Evolutionary conservation across 495 filamentous ascomycete genomes (phyloP), one percentile per base, ranked within the genome.

Genomic region (Hyaloscypha hepaticicola): DNA sequence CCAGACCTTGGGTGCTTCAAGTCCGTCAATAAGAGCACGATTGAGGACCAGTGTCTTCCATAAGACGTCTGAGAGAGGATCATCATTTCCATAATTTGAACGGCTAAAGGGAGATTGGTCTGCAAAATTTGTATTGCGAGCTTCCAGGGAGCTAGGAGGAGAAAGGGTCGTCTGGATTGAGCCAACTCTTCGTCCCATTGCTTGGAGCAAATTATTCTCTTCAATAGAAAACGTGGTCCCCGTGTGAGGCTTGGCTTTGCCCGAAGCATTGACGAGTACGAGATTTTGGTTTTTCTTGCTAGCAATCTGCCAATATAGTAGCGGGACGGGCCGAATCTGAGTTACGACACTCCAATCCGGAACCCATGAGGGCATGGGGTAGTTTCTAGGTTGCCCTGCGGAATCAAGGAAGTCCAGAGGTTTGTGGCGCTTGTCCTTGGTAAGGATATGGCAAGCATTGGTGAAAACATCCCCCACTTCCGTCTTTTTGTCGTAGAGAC

Each of bases 321-420:
- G 21, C 5, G 56, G 56, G 5, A 19, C 5, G 9, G 56, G 28
- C 11, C 56, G 56, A 26, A 12, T 16, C 21, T 27, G 55, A 58
- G 14, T 59, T 6, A 6, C 6, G 38, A 45, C 38, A 33, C 56
- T 45, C 56, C 56, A 59, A 45, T 59, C 56, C 12, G 56, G 56
- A 21, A 59, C 56, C 56, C 56, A 59, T 38, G 56, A 59, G 22
- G 56, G 56, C 56, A 59, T 21, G n/a, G 31, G 19, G 9, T n/a
- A 21, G 22, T 38, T 59, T 25, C 19, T 45, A 3, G 56, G 56
- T 31, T 0, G 16, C 22, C 56, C 56, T 8, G 56, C 56, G 24
- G 19, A 59, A 22, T 59, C 56, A 3, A 59, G 56, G 26, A 59
- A 59, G 31, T 59, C 56, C 21, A 59, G 33, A 38, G 56, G 7